Conservation (phyloP, 1,284 basidiomycete genomes). For the Athelia psychrophila region DNA sequence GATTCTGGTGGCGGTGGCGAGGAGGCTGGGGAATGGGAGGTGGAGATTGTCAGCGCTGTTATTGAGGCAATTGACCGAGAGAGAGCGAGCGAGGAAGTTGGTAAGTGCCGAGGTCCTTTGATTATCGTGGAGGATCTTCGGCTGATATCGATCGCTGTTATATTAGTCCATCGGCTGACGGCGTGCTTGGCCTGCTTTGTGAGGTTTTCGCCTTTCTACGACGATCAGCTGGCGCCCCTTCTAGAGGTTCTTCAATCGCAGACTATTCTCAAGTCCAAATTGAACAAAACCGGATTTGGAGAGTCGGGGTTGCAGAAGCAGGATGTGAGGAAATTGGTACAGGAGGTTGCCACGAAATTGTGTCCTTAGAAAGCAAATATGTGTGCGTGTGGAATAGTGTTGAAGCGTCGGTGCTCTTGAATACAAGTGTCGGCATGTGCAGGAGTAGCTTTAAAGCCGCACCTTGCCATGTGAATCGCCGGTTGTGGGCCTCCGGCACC, state of each 20-base stretch:
- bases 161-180: conserved; percentile 72
- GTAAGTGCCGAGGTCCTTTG: conserved; percentile 33
- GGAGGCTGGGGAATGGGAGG: conserved; percentile 70
- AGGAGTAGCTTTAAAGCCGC: too few relatives aligned
- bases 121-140: conserved; percentile 3
- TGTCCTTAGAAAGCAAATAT: conserved; percentile 20
- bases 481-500: too few relatives aligned
- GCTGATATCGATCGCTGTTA: conserved; percentile 2
- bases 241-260: conserved; percentile 71
- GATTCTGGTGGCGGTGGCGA: conserved; percentile 32
- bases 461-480: too few relatives aligned
- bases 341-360: conserved; percentile 58
- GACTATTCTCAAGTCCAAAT: conserved; percentile 49
- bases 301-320: conserved; percentile 56
- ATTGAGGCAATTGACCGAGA: conserved; percentile 74
- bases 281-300: conserved; percentile 46
- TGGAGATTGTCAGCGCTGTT: conserved; percentile 78
- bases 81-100: conserved; percentile 71
- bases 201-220: conserved; percentile 64
- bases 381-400: too few relatives aligned
- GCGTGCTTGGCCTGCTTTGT: conserved; percentile 75
- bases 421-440: too few relatives aligned
- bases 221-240: conserved; percentile 49
- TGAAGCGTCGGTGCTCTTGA: too few relatives aligned
- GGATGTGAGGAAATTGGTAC: conserved; percentile 57